phyloP scores from a whole-genome alignment of 371 early-diverging fungal genomes.

The Saksenaea vasiformis region DNA sequence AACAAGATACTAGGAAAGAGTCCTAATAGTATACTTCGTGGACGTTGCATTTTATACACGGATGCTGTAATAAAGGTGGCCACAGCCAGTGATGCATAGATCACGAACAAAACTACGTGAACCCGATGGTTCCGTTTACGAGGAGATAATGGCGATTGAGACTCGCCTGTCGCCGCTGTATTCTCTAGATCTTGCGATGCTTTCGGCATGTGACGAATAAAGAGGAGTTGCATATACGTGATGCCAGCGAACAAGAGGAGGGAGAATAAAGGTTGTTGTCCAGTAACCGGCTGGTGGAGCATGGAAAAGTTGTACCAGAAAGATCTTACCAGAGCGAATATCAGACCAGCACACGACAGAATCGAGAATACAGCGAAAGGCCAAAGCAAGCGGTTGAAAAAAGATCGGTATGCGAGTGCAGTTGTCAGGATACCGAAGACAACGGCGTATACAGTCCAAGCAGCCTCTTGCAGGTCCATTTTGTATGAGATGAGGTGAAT shows the following conservation, averaged over 20 bases:
- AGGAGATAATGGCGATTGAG: too few relatives aligned
- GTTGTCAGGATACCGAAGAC: constrained; percentile 19
- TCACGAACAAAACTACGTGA: constrained; percentile 12
- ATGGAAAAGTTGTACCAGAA: constrained; percentile 8
- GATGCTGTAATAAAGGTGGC: constrained; percentile 12
- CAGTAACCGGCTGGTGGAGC: constrained; percentile 20
- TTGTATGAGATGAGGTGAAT: constrained; percentile 3
- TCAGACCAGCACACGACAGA: constrained; percentile 10
- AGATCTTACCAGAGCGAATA: constrained; percentile 11
- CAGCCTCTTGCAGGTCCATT: constrained; percentile 27
- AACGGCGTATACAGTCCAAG: constrained; percentile 35
- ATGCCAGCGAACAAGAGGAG: constrained; percentile 30
- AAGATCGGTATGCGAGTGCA: constrained; percentile 17
- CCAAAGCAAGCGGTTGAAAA: constrained; percentile 25
- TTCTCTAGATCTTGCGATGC: background rate
- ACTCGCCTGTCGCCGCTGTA: too few relatives aligned
- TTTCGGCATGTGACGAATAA: constrained; percentile 18
- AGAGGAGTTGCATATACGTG: constrained; percentile 26
- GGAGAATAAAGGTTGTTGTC: constrained; percentile 28
- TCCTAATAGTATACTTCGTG: too few relatives aligned
- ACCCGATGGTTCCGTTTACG: constrained; percentile 13
- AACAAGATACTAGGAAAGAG: constrained; percentile 22
- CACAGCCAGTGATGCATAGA: constrained; percentile 16
- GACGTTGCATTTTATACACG: too few relatives aligned
- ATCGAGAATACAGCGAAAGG: constrained; percentile 24